Percentiles rank a stretch among this genome's conserved stretches.
These are phyloP conservation scores for Lachancea dasiensis DNA, from an alignment of 805 yeast genomes.

Conservation along the genomic window DNA sequence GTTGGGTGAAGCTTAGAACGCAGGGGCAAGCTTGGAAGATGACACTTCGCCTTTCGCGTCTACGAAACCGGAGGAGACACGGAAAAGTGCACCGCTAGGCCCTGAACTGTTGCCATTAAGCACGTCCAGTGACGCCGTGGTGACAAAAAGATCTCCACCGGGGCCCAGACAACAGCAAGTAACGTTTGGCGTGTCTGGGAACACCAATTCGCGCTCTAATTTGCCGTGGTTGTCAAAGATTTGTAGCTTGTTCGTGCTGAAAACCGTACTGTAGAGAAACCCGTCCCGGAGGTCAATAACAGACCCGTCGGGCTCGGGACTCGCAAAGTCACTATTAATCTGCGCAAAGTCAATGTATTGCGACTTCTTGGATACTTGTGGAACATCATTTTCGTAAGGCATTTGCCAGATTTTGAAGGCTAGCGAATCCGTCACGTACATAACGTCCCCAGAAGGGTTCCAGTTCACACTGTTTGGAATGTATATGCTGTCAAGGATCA, in stretches of 20 bases:
- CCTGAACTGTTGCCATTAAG: constrained; percentile 37
- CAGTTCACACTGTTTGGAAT: constrained; percentile 75
- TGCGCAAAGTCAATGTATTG: constrained; percentile 36
- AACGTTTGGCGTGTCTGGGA: constrained; percentile 58
- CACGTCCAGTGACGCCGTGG: constrained; percentile 53
- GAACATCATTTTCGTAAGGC: constrained; percentile 7
- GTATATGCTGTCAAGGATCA: constrained; percentile 36
- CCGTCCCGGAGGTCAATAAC: constrained; percentile 46
- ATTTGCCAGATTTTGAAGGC: constrained; percentile 42
- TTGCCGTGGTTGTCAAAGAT: constrained; percentile 46
- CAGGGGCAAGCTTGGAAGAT: constrained; percentile 11
- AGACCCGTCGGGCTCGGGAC: constrained; percentile 80
- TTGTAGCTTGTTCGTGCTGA: constrained; percentile 52
- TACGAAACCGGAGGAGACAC: constrained; percentile 23
- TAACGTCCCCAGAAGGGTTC: constrained; percentile 34
- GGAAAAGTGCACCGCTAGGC: constrained; percentile 56
- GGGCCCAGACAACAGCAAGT: constrained; percentile 68
- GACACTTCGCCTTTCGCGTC: constrained; percentile 2
- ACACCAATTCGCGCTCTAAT: constrained; percentile 41
- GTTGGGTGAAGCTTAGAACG: neutral
- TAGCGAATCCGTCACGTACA: constrained; percentile 52
- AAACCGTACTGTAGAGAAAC: constrained; percentile 60
- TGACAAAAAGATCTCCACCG: constrained; percentile 56
- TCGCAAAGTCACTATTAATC: constrained; percentile 17
- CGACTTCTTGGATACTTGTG: constrained; percentile 20